Conservation (phyloP, 2,329 filamentous ascomycete genomes). For the Sclerotiophoma versabilis region DNA sequence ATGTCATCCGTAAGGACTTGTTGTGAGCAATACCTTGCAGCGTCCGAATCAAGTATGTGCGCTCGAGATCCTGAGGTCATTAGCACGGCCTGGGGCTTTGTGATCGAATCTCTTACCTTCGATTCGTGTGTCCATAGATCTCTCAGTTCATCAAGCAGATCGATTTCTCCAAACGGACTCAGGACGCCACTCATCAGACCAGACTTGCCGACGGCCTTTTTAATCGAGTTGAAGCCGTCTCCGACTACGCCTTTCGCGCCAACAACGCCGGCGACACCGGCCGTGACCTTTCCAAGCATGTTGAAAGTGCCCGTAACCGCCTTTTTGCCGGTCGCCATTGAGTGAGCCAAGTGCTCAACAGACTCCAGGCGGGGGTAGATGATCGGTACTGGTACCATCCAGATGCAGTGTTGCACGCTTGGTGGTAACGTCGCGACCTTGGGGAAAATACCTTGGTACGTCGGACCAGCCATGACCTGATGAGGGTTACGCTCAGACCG, state of each 20-base stretch:
- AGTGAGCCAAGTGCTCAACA: conserved; percentile 89
- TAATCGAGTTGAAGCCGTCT: conserved; percentile 91
- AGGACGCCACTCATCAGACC: conserved; percentile 95
- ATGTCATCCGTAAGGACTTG: conserved; percentile 95
- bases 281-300: conserved; percentile 91
- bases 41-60: conserved; percentile 95
- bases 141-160: conserved; percentile 90
- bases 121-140: conserved; percentile 99
- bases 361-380: conserved; percentile 91
- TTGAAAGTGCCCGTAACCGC: conserved; percentile 97
- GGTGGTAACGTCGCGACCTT: conserved; percentile 90
- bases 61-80: conserved; percentile 75
- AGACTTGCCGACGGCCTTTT: conserved; percentile 94
- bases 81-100: neutral
- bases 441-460: conserved; percentile 96
- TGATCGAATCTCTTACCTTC: conserved; percentile 64
- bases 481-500: conserved; percentile 88
- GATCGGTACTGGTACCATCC: conserved; percentile 91
- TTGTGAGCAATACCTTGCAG: conserved; percentile 94
- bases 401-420: conserved; percentile 94
- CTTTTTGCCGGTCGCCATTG: conserved; percentile 93
- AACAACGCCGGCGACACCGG: conserved; percentile 92
- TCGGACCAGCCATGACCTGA: conserved; percentile 93
- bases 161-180: conserved; percentile 95
- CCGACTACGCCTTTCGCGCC: conserved; percentile 93